phyloP scores from a whole-genome alignment of 2,329 filamentous ascomycete genomes.

The Tolypocladium tropicale region DNA sequence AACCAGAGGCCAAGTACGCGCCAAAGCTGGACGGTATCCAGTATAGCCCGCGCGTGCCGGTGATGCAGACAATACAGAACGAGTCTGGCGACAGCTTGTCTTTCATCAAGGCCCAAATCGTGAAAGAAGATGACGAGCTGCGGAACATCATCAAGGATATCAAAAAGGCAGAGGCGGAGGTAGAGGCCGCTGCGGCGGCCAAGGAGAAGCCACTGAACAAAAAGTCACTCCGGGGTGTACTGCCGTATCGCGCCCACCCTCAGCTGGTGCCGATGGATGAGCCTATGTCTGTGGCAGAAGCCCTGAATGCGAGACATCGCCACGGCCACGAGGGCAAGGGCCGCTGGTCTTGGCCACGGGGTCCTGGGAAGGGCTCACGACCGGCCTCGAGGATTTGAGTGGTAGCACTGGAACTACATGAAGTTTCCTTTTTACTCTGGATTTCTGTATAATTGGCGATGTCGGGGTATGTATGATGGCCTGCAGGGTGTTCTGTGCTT shows the following conservation, averaged over 20 bases:
- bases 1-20: constrained; percentile 38
- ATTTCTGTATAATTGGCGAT: not conserved
- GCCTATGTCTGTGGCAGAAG: constrained; percentile 24
- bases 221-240: constrained; percentile 16
- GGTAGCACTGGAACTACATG: not conserved
- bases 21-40: constrained; percentile 51
- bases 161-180: constrained; percentile 23
- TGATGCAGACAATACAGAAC: constrained; percentile 65
- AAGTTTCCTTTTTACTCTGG: constrained; percentile 4
- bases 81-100: constrained; percentile 33
- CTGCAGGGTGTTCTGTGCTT: not conserved
- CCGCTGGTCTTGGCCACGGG: constrained; percentile 14
- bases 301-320: constrained; percentile 13
- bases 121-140: constrained; percentile 62
- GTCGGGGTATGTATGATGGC: not conserved
- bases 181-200: constrained; percentile 8
- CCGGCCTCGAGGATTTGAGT: constrained; percentile 16
- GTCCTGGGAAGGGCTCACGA: constrained; percentile 11
- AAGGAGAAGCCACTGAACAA: constrained; percentile 15
- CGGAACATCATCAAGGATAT: constrained; percentile 57
- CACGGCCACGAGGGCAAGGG: constrained; percentile 12
- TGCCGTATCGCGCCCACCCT: constrained; percentile 26
- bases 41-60: constrained; percentile 63
- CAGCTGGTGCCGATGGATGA: constrained; percentile 23
- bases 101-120: constrained; percentile 81